A percentile compares a stretch with the other conserved stretches of the same genome.
Conservation (phyloP, 2,329 filamentous ascomycete genomes). For the Aspergillus jensenii region DNA sequence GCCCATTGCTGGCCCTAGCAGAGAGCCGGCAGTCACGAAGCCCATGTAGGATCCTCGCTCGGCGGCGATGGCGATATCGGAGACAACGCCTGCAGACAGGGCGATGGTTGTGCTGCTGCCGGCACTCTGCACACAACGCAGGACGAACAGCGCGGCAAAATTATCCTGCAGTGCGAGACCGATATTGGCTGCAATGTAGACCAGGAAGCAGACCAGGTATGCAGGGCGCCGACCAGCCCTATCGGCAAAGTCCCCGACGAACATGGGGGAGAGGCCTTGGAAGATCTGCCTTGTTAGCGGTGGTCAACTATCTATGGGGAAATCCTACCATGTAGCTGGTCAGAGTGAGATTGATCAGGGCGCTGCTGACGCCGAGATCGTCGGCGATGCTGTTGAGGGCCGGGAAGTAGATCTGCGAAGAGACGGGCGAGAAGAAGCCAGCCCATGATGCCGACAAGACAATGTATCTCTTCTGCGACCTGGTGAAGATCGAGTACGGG, state of each 20-base stretch:
- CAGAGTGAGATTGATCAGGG: constrained; percentile 53
- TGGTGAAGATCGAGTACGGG: background rate
- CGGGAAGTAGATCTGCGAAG: constrained; percentile 47
- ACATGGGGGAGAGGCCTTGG: constrained; percentile 54
- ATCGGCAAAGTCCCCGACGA: constrained; percentile 54
- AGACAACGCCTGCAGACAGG: constrained; percentile 40
- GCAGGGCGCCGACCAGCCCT: constrained; percentile 52
- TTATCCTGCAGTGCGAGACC: constrained; percentile 40
- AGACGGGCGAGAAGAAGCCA: constrained; percentile 47
- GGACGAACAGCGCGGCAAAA: constrained; percentile 38
- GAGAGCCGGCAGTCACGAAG: constrained; percentile 55
- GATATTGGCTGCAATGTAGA: constrained; percentile 43
- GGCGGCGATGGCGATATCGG: constrained; percentile 39
- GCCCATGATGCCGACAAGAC: constrained; percentile 31
- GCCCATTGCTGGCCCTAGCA: constrained; percentile 51
- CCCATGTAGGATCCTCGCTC: constrained; percentile 45
- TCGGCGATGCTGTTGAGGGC: constrained; percentile 35
- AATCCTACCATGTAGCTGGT: constrained; percentile 64
- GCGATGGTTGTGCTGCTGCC: constrained; percentile 44
- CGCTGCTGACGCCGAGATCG: constrained; percentile 29
- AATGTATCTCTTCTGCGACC: constrained; percentile 3
- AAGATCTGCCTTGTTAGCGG: constrained; percentile 39
- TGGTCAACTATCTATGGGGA: constrained; percentile 38
- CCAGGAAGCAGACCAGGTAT: constrained; percentile 54
- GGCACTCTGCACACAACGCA: constrained; percentile 42